Conservation (phyloP, 257 asterid species). For the Ilex aquifolium region DNA sequence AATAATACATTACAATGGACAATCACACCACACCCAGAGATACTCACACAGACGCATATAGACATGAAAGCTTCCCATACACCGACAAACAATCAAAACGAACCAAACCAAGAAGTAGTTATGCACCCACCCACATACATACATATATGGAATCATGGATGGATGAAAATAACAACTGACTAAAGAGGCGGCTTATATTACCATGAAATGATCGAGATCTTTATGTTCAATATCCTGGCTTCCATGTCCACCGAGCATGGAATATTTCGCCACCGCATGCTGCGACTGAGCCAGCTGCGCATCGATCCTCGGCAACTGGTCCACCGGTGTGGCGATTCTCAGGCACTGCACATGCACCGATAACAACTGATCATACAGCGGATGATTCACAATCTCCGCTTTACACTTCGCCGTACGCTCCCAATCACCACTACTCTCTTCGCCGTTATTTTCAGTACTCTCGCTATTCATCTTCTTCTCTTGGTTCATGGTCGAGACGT, state of each 20-base stretch:
- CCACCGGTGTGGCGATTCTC: slow-evolving; percentile 95
- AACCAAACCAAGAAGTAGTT: not conserved
- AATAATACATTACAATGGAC: too few relatives aligned
- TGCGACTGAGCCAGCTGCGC: slow-evolving; percentile 93
- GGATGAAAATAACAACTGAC: not conserved
- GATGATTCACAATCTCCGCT: slow-evolving; percentile 77
- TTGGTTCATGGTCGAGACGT: not conserved
- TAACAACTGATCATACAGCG: slow-evolving; percentile 75
- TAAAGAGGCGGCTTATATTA: slow-evolving; percentile 6
- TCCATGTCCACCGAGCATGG: slow-evolving; percentile 50
- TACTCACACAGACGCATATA: not conserved
- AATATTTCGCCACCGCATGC: slow-evolving; percentile 79
- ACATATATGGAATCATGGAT: not conserved
- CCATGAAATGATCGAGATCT: slow-evolving; percentile 98
- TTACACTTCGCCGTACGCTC: slow-evolving; percentile 80
- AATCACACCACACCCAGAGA: not conserved
- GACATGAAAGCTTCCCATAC: not conserved
- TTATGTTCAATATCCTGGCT: slow-evolving; percentile 62
- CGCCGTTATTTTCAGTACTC: slow-evolving; percentile 9
- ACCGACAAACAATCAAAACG: not conserved
- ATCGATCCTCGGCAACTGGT: slow-evolving; percentile 94
- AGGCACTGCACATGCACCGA: slow-evolving; percentile 92
- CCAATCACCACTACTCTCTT: slow-evolving; percentile 39
- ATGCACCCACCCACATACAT: too few relatives aligned
- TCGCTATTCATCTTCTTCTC: not conserved